A percentile compares a stretch with the other conserved stretches of the same genome.
phyloP scores from a whole-genome alignment of 2,329 filamentous ascomycete species.

The Scedosporium boydii region DNA sequence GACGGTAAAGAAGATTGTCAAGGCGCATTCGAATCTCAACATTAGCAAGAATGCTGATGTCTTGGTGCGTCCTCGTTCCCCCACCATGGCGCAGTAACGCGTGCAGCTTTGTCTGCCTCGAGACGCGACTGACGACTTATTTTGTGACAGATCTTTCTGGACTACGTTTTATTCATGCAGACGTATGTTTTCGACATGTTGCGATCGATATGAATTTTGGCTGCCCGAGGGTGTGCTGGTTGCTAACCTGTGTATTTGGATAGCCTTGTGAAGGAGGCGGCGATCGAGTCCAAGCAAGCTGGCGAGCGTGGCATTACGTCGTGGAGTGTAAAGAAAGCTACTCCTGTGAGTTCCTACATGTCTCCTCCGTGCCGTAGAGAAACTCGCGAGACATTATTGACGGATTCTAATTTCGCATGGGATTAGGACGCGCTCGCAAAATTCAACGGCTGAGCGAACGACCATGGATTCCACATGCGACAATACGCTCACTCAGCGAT shows the following conservation, averaged over 20 bases:
- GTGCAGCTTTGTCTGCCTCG: conserved; percentile 10
- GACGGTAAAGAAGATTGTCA: conserved; percentile 81
- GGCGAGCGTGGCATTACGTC: conserved; percentile 68
- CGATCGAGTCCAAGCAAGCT: conserved; percentile 63
- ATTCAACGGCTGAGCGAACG: conserved; percentile 52
- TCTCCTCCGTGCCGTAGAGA: not conserved
- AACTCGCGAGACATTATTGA: not conserved
- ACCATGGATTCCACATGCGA: too few relatives aligned
- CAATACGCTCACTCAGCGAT: not conserved
- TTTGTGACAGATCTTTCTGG: conserved; percentile 62
- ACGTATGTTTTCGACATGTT: conserved; percentile 27
- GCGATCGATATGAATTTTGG: not conserved
- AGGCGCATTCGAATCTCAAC: conserved; percentile 73
- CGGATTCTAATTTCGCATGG: not conserved
- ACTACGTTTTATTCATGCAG: conserved; percentile 76
- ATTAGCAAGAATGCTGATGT: conserved; percentile 82
- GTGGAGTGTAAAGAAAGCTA: conserved; percentile 67
- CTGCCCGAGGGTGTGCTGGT: not conserved
- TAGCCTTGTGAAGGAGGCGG: conserved; percentile 71
- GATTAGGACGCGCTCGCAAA: conserved; percentile 54
- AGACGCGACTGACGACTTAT: conserved; percentile 15
- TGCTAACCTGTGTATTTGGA: not conserved
- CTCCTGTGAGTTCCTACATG: conserved; percentile 45
- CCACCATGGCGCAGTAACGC: not conserved
- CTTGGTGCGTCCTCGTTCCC: conserved; percentile 39